These are phyloP conservation scores for Citrullus colocynthis DNA, from an alignment of 306 rosid genomes.

Conservation along the genomic window DNA sequence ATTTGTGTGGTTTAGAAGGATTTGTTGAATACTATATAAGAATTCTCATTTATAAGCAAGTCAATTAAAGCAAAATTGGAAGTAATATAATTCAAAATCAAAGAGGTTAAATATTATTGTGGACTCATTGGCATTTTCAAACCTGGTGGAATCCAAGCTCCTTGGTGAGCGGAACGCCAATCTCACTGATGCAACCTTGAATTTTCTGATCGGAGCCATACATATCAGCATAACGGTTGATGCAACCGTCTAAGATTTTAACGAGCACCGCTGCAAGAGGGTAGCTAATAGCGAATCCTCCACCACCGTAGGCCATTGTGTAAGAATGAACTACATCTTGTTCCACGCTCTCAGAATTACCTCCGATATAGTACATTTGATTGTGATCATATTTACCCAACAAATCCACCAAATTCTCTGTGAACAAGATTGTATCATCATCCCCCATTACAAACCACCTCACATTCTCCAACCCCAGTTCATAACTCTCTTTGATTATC, in stretches of 20 bases:
- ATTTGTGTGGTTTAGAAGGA: too few species aligned
- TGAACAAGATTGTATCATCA: conserved; percentile 63
- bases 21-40: too few species aligned
- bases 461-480: conserved; percentile 37
- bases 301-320: conserved; percentile 61
- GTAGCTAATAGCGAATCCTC: conserved; percentile 64
- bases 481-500: conserved; percentile 61
- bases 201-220: conserved; percentile 66
- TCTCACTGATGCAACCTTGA: conserved; percentile 56
- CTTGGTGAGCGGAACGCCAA: conserved; percentile 59
- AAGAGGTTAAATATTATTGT: too few species aligned
- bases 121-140: too few species aligned
- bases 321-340: conserved; percentile 47
- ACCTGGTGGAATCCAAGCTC: conserved; percentile 88
- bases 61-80: too few species aligned
- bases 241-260: conserved; percentile 53
- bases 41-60: too few species aligned
- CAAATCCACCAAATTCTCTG: conserved; percentile 38
- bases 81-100: too few species aligned
- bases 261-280: conserved; percentile 50
- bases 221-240: conserved; percentile 33
- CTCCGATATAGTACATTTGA: conserved; percentile 73
- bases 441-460: conserved; percentile 90
- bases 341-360: conserved; percentile 66
- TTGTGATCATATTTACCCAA: conserved; percentile 56